Conservation (phyloP, 768 basidiomycete species). For the Dacryopinax spathularia region DNA sequence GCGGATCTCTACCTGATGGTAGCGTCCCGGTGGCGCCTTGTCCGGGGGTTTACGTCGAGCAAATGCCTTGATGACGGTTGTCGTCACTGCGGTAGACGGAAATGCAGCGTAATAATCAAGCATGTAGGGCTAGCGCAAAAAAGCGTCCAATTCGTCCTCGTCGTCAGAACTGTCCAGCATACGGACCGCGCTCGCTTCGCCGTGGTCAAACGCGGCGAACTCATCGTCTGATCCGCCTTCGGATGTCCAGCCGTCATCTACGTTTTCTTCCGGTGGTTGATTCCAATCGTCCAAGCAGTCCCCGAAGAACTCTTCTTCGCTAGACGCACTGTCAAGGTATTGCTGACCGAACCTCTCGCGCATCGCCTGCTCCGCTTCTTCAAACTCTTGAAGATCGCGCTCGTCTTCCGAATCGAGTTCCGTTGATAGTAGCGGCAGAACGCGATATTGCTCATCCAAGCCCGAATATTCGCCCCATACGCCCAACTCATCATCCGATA, state of each 20-base stretch:
- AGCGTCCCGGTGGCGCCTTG: no score
- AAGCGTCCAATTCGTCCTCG: neutral
- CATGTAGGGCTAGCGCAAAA: neutral
- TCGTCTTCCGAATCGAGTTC: neutral
- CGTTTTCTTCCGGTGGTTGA: neutral
- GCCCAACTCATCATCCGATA: neutral
- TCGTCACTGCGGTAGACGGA: no score
- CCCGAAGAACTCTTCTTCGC: neutral
- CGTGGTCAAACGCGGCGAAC: neutral
- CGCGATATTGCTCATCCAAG: neutral
- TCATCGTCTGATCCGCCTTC: neutral
- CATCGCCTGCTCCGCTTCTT: neutral
- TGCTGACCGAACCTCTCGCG: neutral
- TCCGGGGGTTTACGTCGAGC: no score
- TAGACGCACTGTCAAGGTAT: neutral
- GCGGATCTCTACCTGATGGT: no score
- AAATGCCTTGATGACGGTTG: neutral
- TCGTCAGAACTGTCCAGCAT: neutral
- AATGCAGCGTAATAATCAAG: neutral
- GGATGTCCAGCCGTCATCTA: neutral
- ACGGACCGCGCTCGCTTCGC: neutral
- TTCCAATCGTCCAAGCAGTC: neutral
- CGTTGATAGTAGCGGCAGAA: neutral
- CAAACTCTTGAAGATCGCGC: neutral
- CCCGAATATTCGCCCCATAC: neutral